phyloP scores from a whole-genome alignment of 805 yeast genomes.

The Barnettozyma vustinii region DNA sequence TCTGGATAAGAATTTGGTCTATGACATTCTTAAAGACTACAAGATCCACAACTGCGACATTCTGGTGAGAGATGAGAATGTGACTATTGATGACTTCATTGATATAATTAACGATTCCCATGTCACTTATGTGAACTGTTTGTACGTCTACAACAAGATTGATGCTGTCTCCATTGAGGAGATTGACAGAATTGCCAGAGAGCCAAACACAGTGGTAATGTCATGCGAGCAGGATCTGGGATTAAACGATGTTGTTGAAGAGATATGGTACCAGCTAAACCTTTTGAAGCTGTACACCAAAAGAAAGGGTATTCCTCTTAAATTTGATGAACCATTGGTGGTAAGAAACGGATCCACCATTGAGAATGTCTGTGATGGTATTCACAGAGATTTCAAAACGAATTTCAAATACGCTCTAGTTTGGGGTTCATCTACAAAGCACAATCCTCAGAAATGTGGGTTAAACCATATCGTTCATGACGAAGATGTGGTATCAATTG shows the following conservation, averaged over 20 bases:
- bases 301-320: slow-evolving; percentile 76
- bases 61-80: slow-evolving; percentile 79
- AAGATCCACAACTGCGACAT: slow-evolving; percentile 93
- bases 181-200: slow-evolving; percentile 85
- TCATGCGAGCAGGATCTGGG: slow-evolving; percentile 89
- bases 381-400: slow-evolving; percentile 88
- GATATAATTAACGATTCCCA: slow-evolving; percentile 86
- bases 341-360: slow-evolving; percentile 75
- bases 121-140: slow-evolving; percentile 83
- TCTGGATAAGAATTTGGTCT: slow-evolving; percentile 74
- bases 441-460: slow-evolving; percentile 96
- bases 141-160: slow-evolving; percentile 90
- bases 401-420: slow-evolving; percentile 92
- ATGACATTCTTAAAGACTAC: slow-evolving; percentile 76
- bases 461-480: slow-evolving; percentile 76
- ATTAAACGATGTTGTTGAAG: slow-evolving; percentile 80
- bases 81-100: slow-evolving; percentile 88
- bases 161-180: slow-evolving; percentile 95
- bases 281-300: slow-evolving; percentile 83
- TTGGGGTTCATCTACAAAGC: slow-evolving; percentile 95
- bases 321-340: slow-evolving; percentile 85
- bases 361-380: slow-evolving; percentile 84
- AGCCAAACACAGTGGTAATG: slow-evolving; percentile 90
- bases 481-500: slow-evolving; percentile 90
- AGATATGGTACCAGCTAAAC: slow-evolving; percentile 86